Evolutionary conservation across 129 eudicot genomes (phyloP), one percentile per base, ranked within the genome.

Genomic region (Smallanthus sonchifolius): DNA sequence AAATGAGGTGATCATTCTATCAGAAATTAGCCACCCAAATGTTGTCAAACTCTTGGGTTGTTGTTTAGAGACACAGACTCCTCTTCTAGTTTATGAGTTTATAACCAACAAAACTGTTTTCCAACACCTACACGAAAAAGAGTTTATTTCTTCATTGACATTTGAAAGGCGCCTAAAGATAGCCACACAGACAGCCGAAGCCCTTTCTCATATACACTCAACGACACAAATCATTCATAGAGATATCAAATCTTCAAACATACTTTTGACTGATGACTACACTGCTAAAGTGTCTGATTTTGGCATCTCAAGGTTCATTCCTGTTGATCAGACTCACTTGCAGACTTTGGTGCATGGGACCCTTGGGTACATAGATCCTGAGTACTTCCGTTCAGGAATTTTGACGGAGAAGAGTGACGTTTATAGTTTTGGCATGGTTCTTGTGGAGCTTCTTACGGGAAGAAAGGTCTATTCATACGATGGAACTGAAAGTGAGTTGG

Each of bases 341-440:
- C 71, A 74, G 32, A 79, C 79, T 20, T 16, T 57, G 44, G 75
- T 73, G 17, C 69, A 67, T 45, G 69, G 79, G 39, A 80, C 79
- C 0, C 70, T 65, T 17, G 83, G 79, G 37, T 80, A 80, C 66
- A 80, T 79, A 42, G 83, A 79, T 34, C 74, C 83, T 0, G 69
- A 79, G 57, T 72, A 72, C 57, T 79, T 73, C 19, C 65, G 64
- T 14, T 74, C 80, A 8, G 80, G 83, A 45, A 80, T 57, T 7
- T 74, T 80, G 38, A 80, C 79, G 0, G 75, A 44, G 37, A 73
- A 68, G 49, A 80, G 83, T 47, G 75, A 74, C 13, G 76, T 67
- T 20, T 79, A 74, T 59, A 80, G 83, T 30, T 80, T 80, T 59
- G 83, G 76, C 17, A 73, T 79, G 77, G 70, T 79, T 47, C 79